Base-by-base conservation (phyloP, 768 basidiomycete genomes). In the Lactarius quietus region DNA sequence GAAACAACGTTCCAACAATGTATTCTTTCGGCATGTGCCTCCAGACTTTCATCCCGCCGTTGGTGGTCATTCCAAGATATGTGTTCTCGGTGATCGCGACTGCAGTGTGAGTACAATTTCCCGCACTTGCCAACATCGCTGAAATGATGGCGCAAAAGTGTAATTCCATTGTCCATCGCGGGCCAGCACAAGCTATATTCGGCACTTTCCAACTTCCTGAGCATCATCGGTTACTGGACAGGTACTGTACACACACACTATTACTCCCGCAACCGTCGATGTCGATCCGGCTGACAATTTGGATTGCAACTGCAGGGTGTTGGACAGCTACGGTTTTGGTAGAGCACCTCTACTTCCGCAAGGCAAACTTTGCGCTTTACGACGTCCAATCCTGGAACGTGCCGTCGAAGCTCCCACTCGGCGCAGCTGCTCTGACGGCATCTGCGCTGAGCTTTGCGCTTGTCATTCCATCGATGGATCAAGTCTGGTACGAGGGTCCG, bases 1-100 rank as follows among this genome's bases (percentile, higher is more conserved):
- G 84, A 3, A 95, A 94, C 76, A 88, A 92, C 53, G 89, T 91
- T 1, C 84, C 87, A 3, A 89, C 90, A 7, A 86, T 93, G 67
- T 97, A 97, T 74, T 91, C 88, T 52, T 83, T 89, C 64, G 84
- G 86, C 68, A 80, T 93, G 64, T 87, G 85, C 72, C 78, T 91
- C 68, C 92, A 93, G 72, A 80, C 88, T 1, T 80, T 87, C 70
- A 73, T 89, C 6, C 89, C 90, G 0, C 78, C 77, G 51, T 78
- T 86, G 38, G 77, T 80, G 14, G 75, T 72, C 64, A 79, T 91
- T 9, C 90, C 90, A n/a, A n/a, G n/a, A n/a, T n/a, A n/a, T n/a
- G n/a, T n/a, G n/a, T n/a, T n/a, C n/a, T n/a, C n/a, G n/a, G n/a
- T n/a, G n/a, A n/a, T n/a, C n/a, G n/a, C n/a, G n/a, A n/a, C n/a